These are phyloP conservation scores for Dictyostelium firmibasis DNA, from an alignment of 78 protist genomes.

Conservation along the genomic window DNA sequence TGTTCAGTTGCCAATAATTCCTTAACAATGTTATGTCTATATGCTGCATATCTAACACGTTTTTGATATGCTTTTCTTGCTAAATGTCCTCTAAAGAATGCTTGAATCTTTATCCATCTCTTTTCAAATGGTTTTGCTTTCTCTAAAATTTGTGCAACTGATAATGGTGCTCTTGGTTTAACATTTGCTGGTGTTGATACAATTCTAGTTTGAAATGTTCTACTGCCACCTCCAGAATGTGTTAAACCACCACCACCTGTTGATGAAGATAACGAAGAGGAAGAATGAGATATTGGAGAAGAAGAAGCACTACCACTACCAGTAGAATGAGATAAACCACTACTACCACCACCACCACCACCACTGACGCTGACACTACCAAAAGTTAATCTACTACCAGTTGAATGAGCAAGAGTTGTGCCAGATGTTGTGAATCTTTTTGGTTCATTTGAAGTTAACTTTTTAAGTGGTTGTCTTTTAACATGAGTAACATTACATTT, in stretches of 20 bases:
- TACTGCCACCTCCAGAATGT: neutral
- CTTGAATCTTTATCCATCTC: slow-evolving; percentile 59
- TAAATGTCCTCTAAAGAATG: slow-evolving; percentile 58
- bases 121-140: slow-evolving; percentile 57
- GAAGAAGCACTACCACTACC: neutral
- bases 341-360: too few relatives aligned
- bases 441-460: slow-evolving; percentile 13
- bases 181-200: neutral
- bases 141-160: slow-evolving; percentile 22
- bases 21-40: slow-evolving; percentile 56
- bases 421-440: slow-evolving; percentile 14
- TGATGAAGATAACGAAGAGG: neutral
- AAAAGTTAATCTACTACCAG: slow-evolving; percentile 3
- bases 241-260: neutral
- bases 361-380: neutral
- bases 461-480: slow-evolving; percentile 47
- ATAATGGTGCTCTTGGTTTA: slow-evolving; percentile 7
- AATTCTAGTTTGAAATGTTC: neutral
- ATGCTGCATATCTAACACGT: slow-evolving; percentile 55
- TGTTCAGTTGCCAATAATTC: slow-evolving; percentile 56
- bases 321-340: neutral
- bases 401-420: neutral
- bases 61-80: slow-evolving; percentile 17
- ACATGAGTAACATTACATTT: slow-evolving; percentile 14
- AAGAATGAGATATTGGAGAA: neutral